Conservation (phyloP, 345 rosid genomes). For the Eucalyptus microcorys region DNA sequence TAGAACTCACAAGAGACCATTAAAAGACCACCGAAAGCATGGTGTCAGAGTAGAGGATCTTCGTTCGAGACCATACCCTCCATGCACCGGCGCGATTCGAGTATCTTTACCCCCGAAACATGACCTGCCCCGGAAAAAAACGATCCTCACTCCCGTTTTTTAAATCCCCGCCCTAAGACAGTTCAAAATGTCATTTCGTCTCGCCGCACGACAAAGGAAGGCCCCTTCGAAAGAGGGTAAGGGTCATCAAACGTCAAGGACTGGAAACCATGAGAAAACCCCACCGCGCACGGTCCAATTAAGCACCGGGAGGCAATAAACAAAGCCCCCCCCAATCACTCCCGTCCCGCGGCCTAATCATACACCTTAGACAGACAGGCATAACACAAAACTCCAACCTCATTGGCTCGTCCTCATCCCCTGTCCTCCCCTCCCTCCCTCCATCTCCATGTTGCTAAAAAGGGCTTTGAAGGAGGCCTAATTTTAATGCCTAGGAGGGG, state of each 20-base stretch:
- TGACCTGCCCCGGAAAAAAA: background rate
- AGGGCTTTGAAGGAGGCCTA: background rate
- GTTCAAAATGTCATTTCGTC: background rate
- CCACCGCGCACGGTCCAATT: background rate
- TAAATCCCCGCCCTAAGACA: background rate
- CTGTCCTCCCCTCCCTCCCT: background rate
- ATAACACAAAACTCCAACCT: constrained; percentile 27
- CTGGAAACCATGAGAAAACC: background rate
- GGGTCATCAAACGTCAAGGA: background rate
- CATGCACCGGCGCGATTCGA: background rate
- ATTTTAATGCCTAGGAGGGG: background rate
- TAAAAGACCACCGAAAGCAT: background rate
- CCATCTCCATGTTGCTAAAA: background rate
- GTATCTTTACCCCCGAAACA: background rate
- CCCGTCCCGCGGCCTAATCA: background rate
- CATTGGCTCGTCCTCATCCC: constrained; percentile 33
- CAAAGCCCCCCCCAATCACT: background rate
- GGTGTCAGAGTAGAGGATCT: background rate
- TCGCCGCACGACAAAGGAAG: background rate
- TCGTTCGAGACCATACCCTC: background rate
- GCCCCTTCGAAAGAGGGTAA: background rate
- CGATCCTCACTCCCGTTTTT: background rate
- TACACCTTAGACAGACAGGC: constrained; percentile 25
- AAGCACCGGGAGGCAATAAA: background rate
- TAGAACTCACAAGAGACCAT: background rate